A percentile compares a stretch with the other conserved stretches of the same genome.
These are phyloP conservation scores for Nannizzia gypsea DNA, from an alignment of 2,329 filamentous ascomycete species.

Conservation along the genomic window DNA sequence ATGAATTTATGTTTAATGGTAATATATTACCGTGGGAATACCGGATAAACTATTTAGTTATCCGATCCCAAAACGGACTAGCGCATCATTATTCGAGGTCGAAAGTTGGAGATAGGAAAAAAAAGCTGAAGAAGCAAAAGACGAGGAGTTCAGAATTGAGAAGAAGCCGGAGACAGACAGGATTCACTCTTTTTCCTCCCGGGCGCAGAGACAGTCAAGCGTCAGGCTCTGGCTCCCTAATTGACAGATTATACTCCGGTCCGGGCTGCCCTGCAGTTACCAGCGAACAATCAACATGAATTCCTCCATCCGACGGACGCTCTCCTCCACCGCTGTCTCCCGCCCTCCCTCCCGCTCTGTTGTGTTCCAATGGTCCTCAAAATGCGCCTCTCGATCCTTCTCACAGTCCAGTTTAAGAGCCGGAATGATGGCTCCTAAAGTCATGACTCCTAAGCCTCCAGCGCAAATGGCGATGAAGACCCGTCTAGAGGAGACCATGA, in stretches of 20 bases:
- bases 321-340: slow-evolving; percentile 13
- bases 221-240: no score
- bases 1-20: not conserved
- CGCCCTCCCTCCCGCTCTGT: slow-evolving; percentile 11
- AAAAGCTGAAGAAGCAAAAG: not conserved
- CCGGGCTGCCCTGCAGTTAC: not conserved
- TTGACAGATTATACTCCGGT: not conserved
- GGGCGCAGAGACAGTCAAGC: not conserved
- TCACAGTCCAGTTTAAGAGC: slow-evolving; percentile 22
- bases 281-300: slow-evolving; percentile 21
- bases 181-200: not conserved
- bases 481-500: slow-evolving; percentile 20
- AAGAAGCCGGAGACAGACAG: not conserved
- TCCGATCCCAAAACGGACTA: not conserved
- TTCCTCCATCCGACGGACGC: slow-evolving; percentile 19
- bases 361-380: slow-evolving; percentile 11
- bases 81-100: not conserved
- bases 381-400: slow-evolving; percentile 25
- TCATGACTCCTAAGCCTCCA: slow-evolving; percentile 20
- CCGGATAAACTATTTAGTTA: not conserved
- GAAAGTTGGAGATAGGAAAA: not conserved
- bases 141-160: not conserved
- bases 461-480: slow-evolving; percentile 31
- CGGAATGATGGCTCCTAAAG: slow-evolving; percentile 14
- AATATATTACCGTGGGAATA: not conserved